phyloP scores from a whole-genome alignment of 225 moss, liverwort and hornwort genomes.

The Neckera pumila region DNA sequence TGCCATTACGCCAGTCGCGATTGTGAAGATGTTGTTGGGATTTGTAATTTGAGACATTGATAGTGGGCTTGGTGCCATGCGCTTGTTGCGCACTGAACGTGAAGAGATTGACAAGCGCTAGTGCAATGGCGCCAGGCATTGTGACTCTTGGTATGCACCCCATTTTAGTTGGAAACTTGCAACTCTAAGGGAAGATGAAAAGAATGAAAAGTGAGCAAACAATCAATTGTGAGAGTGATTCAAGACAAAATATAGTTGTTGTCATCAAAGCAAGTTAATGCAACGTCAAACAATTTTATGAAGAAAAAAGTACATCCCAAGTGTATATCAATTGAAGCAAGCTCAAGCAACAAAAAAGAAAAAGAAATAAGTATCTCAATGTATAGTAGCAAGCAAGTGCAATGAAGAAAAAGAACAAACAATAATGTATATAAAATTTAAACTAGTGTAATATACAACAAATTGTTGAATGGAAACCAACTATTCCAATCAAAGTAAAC shows the following conservation, averaged over 20 bases:
- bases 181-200: background rate
- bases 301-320: background rate
- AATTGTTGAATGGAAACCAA: background rate
- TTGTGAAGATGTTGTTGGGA: background rate
- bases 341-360: background rate
- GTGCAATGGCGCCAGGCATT: rapidly evolving
- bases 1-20: background rate
- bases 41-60: no score
- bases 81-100: background rate
- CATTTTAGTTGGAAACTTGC: background rate
- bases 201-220: background rate
- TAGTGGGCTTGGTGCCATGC: rapidly evolving
- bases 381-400: background rate
- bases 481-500: background rate
- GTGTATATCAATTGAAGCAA: background rate
- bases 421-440: background rate
- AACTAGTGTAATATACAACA: background rate
- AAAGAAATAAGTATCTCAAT: background rate
- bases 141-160: background rate
- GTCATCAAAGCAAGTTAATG: background rate
- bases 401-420: no score
- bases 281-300: background rate
- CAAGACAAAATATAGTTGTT: background rate
- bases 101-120: background rate
- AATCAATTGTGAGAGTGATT: background rate